Conservation (phyloP, 495 filamentous ascomycete genomes). For the Echria macrotheca region DNA sequence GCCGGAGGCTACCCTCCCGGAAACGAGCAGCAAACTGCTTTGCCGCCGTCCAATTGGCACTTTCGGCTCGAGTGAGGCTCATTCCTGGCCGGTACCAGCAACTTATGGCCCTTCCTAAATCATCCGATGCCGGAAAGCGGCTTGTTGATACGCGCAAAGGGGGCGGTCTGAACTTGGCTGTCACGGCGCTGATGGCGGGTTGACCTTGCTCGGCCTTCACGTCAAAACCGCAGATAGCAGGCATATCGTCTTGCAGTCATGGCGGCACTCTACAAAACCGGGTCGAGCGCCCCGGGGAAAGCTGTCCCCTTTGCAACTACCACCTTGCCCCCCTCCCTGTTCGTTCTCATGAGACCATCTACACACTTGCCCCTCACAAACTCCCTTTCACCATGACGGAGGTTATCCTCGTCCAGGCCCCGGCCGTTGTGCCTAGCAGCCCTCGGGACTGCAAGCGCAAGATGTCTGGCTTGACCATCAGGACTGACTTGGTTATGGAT, state of each 20-base stretch:
- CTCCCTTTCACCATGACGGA: slow-evolving; percentile 20
- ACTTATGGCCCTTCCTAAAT: slow-evolving; percentile 13
- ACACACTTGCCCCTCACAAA: not conserved
- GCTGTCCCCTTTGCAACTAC: not conserved
- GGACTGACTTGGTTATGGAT: slow-evolving; percentile 38
- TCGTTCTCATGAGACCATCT: not conserved
- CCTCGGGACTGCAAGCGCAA: slow-evolving; percentile 20
- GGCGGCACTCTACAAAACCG: slow-evolving; percentile 15
- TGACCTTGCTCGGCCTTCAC: slow-evolving; percentile 9
- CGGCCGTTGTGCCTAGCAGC: slow-evolving; percentile 5
- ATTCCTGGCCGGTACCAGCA: slow-evolving; percentile 24
- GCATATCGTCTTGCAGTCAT: slow-evolving; percentile 13
- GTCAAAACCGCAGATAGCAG: slow-evolving; percentile 14
- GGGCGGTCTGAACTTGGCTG: slow-evolving; percentile 3
- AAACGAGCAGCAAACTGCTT: slow-evolving; percentile 16
- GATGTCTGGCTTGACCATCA: slow-evolving; percentile 34
- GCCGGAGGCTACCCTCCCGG: slow-evolving; percentile 21
- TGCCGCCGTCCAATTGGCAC: slow-evolving; percentile 16
- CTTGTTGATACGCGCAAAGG: slow-evolving; percentile 19
- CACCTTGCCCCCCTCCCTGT: not conserved
- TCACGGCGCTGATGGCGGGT: not conserved
- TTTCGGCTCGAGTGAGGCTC: slow-evolving; percentile 10
- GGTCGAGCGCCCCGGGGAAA: not conserved
- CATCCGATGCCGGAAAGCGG: slow-evolving; percentile 21
- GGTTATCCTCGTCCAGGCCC: slow-evolving; percentile 10